Conservation (phyloP, 2,329 filamentous ascomycete species). For the Exserohilum rostratum region DNA sequence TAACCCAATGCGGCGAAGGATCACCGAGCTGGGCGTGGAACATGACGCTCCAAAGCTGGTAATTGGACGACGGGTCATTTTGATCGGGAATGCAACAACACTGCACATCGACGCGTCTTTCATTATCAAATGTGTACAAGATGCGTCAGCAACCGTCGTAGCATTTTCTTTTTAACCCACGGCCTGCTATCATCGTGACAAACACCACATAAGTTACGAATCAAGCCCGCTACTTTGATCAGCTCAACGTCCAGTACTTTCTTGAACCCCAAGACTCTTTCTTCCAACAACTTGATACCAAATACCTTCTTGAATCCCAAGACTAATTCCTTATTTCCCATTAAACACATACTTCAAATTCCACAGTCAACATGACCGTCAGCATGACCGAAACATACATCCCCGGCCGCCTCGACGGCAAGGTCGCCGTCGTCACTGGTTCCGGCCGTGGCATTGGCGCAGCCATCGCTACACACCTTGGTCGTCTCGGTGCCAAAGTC, state of each 20-base stretch:
- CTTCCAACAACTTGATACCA: neutral
- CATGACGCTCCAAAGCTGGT: neutral
- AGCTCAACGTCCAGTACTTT: neutral
- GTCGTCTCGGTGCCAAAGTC: conserved; percentile 64
- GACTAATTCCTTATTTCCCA: neutral
- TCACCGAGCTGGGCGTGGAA: neutral
- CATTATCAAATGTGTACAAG: too few relatives aligned
- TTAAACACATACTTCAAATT: neutral
- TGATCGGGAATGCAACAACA: too few relatives aligned
- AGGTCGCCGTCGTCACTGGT: conserved; percentile 64
- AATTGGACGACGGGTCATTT: neutral
- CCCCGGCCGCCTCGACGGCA: conserved; percentile 47
- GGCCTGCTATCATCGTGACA: neutral
- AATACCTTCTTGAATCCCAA: neutral
- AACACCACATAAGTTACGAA: neutral
- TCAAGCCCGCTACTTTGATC: too few relatives aligned
- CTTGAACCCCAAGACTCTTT: too few relatives aligned
- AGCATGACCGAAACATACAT: neutral
- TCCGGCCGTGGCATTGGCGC: conserved; percentile 67
- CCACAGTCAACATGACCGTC: neutral
- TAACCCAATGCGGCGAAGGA: neutral
- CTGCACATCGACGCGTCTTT: too few relatives aligned
- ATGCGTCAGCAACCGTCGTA: too few relatives aligned
- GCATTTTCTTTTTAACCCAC: neutral
- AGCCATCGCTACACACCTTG: conserved; percentile 68